Conservation (phyloP, 805 yeast species). For the Torulaspora delbrueckii region DNA sequence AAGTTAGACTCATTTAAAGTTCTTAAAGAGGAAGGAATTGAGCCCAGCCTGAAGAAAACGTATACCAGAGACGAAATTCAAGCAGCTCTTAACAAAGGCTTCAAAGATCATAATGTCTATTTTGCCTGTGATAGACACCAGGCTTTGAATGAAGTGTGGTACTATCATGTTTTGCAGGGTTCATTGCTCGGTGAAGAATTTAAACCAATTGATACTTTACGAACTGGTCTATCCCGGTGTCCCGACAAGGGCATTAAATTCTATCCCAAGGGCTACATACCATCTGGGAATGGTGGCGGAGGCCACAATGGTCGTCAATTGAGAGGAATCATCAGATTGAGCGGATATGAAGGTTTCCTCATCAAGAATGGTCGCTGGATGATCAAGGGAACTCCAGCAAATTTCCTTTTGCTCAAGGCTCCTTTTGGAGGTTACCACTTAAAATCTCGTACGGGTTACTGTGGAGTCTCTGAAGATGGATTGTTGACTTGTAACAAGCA, state of each 20-base stretch:
- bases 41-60: slow-evolving; percentile 54
- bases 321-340: slow-evolving; percentile 30
- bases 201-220: slow-evolving; percentile 53
- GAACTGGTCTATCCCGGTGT: slow-evolving; percentile 51
- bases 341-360: slow-evolving; percentile 47
- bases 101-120: slow-evolving; percentile 50
- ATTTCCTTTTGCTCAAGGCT: slow-evolving; percentile 52
- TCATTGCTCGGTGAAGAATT: slow-evolving; percentile 63
- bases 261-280: slow-evolving; percentile 56
- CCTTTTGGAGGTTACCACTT: slow-evolving; percentile 71
- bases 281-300: slow-evolving; percentile 21
- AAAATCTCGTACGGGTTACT: slow-evolving; percentile 66
- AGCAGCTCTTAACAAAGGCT: slow-evolving; percentile 46
- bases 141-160: slow-evolving; percentile 57
- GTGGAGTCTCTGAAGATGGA: slow-evolving; percentile 44
- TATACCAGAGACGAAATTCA: slow-evolving; percentile 55
- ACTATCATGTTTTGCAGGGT: slow-evolving; percentile 70
- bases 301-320: slow-evolving; percentile 19
- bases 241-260: slow-evolving; percentile 64
- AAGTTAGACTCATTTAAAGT: slow-evolving; percentile 63
- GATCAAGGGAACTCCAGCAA: slow-evolving; percentile 77
- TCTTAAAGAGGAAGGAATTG: slow-evolving; percentile 62
- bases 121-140: slow-evolving; percentile 53
- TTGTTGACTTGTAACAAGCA: slow-evolving; percentile 35
- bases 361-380: slow-evolving; percentile 87